Conservation (phyloP, 129 eudicot genomes). For the Arctium minus region DNA sequence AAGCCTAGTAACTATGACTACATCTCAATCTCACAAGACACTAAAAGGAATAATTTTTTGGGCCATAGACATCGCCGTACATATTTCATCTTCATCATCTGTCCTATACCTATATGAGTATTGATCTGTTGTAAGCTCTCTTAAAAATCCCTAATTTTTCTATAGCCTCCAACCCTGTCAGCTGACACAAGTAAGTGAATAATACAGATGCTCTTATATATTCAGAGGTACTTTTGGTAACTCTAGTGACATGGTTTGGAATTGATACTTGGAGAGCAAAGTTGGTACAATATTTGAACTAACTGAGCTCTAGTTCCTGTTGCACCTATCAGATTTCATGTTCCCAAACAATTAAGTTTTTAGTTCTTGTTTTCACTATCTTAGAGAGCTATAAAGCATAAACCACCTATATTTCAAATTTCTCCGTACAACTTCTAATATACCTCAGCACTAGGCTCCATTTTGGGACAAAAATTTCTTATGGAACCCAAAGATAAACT, state of each 20-base stretch:
- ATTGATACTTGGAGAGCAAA: neutral
- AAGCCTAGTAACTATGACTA: neutral
- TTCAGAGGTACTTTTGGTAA: neutral
- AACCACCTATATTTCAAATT: neutral
- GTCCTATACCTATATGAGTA: neutral
- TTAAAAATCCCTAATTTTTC: neutral
- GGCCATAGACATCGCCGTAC: neutral
- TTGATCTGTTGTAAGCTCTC: neutral
- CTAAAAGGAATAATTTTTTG: neutral
- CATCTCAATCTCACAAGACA: neutral
- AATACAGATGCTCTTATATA: neutral
- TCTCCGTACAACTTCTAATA: neutral
- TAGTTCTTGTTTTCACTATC: neutral
- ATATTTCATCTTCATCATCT: neutral
- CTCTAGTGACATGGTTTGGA: neutral
- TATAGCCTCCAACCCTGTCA: neutral
- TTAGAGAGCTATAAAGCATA: neutral
- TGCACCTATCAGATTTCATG: conserved; percentile 2
- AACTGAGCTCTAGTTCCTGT: conserved; percentile 2
- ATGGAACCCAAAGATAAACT: neutral
- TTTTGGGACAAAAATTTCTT: neutral
- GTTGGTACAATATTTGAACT: neutral
- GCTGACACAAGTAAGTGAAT: neutral
- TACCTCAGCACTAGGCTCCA: neutral
- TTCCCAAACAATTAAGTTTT: neutral